These are phyloP conservation scores for Marvania coccoides DNA, from an alignment of 139 green algal genomes.

Conservation along the genomic window DNA sequence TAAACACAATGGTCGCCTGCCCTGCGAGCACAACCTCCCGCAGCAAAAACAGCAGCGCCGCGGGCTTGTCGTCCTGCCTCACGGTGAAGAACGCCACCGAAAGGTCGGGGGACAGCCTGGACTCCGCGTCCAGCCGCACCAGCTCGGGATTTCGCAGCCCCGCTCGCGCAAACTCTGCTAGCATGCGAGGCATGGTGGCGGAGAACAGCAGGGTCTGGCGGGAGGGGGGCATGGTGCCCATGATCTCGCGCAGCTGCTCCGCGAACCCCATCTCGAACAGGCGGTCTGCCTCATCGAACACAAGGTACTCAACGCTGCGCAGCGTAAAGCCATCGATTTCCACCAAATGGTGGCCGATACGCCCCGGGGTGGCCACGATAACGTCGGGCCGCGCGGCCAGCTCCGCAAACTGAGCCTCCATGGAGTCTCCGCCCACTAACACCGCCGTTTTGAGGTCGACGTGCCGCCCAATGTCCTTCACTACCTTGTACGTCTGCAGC, in stretches of 20 bases:
- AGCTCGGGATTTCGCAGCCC: slow-evolving; percentile 82
- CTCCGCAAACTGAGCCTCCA: slow-evolving; percentile 93
- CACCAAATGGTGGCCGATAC: slow-evolving; percentile 86
- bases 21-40: slow-evolving; percentile 58
- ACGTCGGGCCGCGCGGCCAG: slow-evolving; percentile 88
- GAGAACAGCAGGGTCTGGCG: slow-evolving; percentile 93
- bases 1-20: slow-evolving; percentile 82
- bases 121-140: slow-evolving; percentile 89
- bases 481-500: slow-evolving; percentile 84
- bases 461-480: slow-evolving; percentile 63
- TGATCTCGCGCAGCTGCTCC: slow-evolving; percentile 77
- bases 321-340: slow-evolving; percentile 75
- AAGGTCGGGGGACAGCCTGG: slow-evolving; percentile 80
- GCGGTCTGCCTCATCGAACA: slow-evolving; percentile 94
- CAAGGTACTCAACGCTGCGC: slow-evolving; percentile 59
- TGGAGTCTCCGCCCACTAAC: slow-evolving; percentile 91
- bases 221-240: slow-evolving; percentile 52
- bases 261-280: slow-evolving; percentile 98
- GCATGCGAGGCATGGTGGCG: slow-evolving; percentile 80
- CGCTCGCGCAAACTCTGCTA: slow-evolving; percentile 90
- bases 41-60: slow-evolving; percentile 84
- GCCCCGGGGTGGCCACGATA: slow-evolving; percentile 89
- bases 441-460: slow-evolving; percentile 72
- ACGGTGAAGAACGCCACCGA: slow-evolving; percentile 70
- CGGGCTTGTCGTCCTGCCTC: slow-evolving; percentile 81